Conservation (phyloP, 495 filamentous ascomycete genomes). For the Penicillium bialowiezense region DNA sequence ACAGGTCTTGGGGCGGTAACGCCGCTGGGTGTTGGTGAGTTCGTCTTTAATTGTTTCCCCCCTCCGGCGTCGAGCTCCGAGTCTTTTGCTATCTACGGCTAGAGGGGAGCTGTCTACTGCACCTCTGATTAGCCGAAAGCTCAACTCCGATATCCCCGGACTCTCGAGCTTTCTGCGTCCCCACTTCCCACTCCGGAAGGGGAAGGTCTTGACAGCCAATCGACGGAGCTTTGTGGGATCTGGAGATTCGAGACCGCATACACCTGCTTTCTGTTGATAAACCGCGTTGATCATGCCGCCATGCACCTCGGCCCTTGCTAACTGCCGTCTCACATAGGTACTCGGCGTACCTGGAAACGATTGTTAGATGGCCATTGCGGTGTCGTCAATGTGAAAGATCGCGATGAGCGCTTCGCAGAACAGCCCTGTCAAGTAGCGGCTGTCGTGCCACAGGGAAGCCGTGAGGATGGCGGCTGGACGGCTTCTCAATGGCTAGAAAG, state of each 20-base stretch:
- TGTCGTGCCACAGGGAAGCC: constrained; percentile 63
- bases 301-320: not conserved
- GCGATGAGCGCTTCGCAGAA: constrained; percentile 57
- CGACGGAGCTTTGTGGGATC: not conserved
- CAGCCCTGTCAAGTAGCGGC: constrained; percentile 84
- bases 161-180: constrained; percentile 10
- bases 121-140: not conserved
- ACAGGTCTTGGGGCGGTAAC: constrained; percentile 93
- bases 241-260: not conserved
- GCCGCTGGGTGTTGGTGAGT: constrained; percentile 78
- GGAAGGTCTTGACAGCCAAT: constrained; percentile 31
- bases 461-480: constrained; percentile 62
- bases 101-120: no score
- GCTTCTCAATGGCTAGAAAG: constrained; percentile 72
- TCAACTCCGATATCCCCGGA: constrained; percentile 11
- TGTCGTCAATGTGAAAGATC: constrained; percentile 64
- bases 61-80: not conserved
- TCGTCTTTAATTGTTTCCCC: not conserved
- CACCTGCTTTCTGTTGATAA: not conserved
- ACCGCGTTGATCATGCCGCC: not conserved
- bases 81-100: no score
- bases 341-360: constrained; percentile 74
- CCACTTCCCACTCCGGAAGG: constrained; percentile 20
- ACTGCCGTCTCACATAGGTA: constrained; percentile 43
- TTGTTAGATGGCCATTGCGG: constrained; percentile 78